Evolutionary conservation across 129 eudicot genomes (phyloP).

Genomic region (Artemisia annua): DNA sequence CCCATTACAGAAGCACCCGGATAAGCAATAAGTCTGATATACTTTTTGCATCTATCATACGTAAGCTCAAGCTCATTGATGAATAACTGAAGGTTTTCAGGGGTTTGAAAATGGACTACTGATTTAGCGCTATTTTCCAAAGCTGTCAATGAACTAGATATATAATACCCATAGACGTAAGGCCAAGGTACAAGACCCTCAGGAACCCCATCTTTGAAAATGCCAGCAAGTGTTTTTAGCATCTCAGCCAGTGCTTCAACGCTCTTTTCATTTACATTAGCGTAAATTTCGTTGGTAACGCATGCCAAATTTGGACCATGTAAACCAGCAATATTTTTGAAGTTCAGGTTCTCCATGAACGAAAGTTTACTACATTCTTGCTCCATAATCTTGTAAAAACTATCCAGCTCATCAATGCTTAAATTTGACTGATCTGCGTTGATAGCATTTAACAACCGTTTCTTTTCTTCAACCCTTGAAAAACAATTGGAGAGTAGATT

Average conservation of each 20-base stretch:
- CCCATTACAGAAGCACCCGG: slow-evolving; percentile 44
- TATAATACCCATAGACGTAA: slow-evolving; percentile 63
- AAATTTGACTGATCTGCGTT: slow-evolving; percentile 22
- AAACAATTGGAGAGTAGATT: slow-evolving; percentile 73
- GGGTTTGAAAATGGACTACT: slow-evolving; percentile 42
- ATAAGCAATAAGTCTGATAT: slow-evolving; percentile 48
- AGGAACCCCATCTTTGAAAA: slow-evolving; percentile 36
- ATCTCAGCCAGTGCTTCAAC: slow-evolving; percentile 84
- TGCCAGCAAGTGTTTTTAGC: slow-evolving; percentile 62
- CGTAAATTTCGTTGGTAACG: slow-evolving; percentile 65
- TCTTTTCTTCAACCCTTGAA: slow-evolving; percentile 45
- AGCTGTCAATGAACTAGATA: slow-evolving; percentile 46
- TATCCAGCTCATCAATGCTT: slow-evolving; percentile 33
- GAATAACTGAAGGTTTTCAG: slow-evolving; percentile 56
- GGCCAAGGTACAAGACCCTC: slow-evolving; percentile 66
- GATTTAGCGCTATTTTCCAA: slow-evolving; percentile 59
- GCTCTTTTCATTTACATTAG: slow-evolving; percentile 57
- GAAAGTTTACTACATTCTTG: slow-evolving; percentile 74
- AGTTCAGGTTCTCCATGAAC: slow-evolving; percentile 64
- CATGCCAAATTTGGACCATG: slow-evolving; percentile 52
- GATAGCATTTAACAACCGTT: slow-evolving; percentile 15
- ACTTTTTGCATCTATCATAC: slow-evolving; percentile 58
- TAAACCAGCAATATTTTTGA: slow-evolving; percentile 77
- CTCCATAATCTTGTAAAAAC: slow-evolving; percentile 60
- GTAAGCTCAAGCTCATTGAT: slow-evolving; percentile 66